Conservation (phyloP, 176 grass and related monocot genomes). For the Pontederia crassipes region DNA sequence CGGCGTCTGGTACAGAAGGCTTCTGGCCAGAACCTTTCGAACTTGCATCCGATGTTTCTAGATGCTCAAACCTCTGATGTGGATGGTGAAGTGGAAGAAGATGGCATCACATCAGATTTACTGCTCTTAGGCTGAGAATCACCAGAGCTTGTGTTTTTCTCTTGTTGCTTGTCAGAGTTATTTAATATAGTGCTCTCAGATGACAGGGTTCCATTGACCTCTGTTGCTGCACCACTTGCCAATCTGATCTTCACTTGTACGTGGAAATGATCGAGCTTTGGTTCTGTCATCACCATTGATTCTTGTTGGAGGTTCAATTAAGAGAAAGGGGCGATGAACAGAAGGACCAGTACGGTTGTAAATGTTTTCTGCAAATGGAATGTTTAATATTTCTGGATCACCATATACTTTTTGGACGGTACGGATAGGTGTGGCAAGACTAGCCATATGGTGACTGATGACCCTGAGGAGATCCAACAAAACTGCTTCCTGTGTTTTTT, state of each 20-base stretch:
- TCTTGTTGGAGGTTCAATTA: slow-evolving; percentile 68
- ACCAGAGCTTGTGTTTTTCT: slow-evolving; percentile 44
- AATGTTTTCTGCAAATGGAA: slow-evolving; percentile 76
- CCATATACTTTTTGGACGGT: slow-evolving; percentile 95
- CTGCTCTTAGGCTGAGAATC: slow-evolving; percentile 32
- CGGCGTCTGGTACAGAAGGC: slow-evolving; percentile 20
- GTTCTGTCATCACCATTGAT: slow-evolving; percentile 51
- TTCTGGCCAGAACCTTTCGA: slow-evolving; percentile 30
- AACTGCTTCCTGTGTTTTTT: slow-evolving; percentile 63
- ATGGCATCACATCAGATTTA: slow-evolving; percentile 26
- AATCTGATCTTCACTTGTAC: slow-evolving; percentile 40
- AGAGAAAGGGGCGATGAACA: slow-evolving; percentile 38
- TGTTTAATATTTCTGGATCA: slow-evolving; percentile 71
- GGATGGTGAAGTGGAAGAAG: slow-evolving; percentile 14
- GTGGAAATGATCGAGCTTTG: slow-evolving; percentile 30
- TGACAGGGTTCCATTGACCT: slow-evolving; percentile 29
- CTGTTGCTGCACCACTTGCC: slow-evolving; percentile 29
- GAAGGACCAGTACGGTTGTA: slow-evolving; percentile 34
- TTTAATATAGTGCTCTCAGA: slow-evolving; percentile 31
- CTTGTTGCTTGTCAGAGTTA: slow-evolving; percentile 55
- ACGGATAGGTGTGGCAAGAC: slow-evolving; percentile 93
- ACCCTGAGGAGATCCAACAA: slow-evolving; percentile 97
- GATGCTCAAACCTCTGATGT: slow-evolving; percentile 12
- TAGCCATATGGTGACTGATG: slow-evolving; percentile 84
- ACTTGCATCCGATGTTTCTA: slow-evolving; percentile 23